A percentile compares a stretch with the other conserved stretches of the same genome.
phyloP scores from a whole-genome alignment of 495 filamentous ascomycete genomes.

The Parathielavia appendiculata region DNA sequence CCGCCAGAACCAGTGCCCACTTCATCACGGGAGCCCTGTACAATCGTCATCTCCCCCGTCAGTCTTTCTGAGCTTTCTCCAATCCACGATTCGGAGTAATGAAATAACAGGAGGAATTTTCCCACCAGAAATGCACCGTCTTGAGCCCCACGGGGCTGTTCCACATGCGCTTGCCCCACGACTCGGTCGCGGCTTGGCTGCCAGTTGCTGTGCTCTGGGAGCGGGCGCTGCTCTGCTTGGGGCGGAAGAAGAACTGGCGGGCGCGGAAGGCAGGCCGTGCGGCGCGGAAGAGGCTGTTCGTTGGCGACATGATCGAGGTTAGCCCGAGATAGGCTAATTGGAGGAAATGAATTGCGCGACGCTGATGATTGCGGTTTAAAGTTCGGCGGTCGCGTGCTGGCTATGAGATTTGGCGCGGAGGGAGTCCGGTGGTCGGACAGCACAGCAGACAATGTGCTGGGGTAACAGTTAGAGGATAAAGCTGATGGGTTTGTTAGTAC shows the following conservation, averaged over 20 bases:
- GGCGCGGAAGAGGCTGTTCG: conserved; percentile 44
- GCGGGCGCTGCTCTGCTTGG: conserved; percentile 49
- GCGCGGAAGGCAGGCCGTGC: conserved; percentile 45
- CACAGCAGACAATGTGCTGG: no score
- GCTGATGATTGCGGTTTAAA: not conserved
- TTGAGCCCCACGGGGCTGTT: conserved; percentile 82
- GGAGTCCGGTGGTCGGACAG: conserved; percentile 15
- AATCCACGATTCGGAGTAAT: not conserved
- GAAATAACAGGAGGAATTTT: not conserved
- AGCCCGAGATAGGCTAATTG: not conserved
- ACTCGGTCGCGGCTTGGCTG: conserved; percentile 45
- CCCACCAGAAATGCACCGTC: conserved; percentile 95
- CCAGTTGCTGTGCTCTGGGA: conserved; percentile 60
- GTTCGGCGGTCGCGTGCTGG: not conserved
- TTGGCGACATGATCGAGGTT: conserved; percentile 30
- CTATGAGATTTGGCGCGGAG: not conserved
- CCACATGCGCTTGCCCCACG: conserved; percentile 70
- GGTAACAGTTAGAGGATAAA: not conserved
- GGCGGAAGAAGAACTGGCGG: conserved; percentile 48
- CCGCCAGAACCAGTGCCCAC: conserved; percentile 90
- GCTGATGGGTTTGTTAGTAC: conserved; percentile 6
- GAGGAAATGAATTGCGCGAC: not conserved
- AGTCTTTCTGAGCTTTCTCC: not conserved
- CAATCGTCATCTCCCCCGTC: not conserved
- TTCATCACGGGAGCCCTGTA: conserved; percentile 93